phyloP scores from a whole-genome alignment of 1,284 basidiomycete genomes.

The Apiotrichum siamense region DNA sequence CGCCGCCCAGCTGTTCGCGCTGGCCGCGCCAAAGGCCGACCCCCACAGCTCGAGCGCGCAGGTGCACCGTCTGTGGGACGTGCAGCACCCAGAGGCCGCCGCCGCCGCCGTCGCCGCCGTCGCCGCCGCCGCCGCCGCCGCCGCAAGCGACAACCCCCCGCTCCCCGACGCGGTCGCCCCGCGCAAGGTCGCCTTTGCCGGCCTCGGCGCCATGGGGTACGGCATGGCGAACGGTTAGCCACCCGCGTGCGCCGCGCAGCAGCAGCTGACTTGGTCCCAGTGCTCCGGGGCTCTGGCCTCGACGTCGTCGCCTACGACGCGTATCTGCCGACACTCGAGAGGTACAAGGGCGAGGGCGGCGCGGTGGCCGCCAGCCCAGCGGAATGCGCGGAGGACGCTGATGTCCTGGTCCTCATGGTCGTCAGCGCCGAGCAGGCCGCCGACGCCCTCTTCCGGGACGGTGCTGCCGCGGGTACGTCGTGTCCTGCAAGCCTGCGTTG shows the following conservation, averaged over 20 bases:
- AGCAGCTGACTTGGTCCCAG: not conserved
- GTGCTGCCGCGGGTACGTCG: conserved; percentile 1
- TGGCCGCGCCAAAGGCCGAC: not conserved
- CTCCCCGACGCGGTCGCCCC: not conserved
- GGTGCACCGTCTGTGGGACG: not conserved
- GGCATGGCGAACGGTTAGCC: conserved; percentile 17
- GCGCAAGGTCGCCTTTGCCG: conserved; percentile 7
- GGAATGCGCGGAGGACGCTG: conserved; percentile 9
- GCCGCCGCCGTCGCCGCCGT: too few species aligned
- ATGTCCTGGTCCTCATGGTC: conserved; percentile 20
- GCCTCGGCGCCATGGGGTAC: conserved; percentile 12
- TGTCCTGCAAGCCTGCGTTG: too few species aligned
- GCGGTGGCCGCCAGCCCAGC: conserved; percentile 1
- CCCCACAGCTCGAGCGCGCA: not conserved
- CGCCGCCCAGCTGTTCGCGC: not conserved
- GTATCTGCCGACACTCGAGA: conserved; percentile 11
- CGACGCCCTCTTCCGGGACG: conserved; percentile 10
- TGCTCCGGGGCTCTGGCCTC: conserved; percentile 4
- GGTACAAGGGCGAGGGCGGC: conserved; percentile 10
- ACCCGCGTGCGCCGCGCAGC: not conserved
- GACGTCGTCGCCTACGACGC: conserved; percentile 17
- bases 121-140: too few species aligned
- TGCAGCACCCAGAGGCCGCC: not conserved
- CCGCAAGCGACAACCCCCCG: not conserved
- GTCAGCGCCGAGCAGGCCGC: conserved; percentile 14